phyloP scores from a whole-genome alignment of 2,329 filamentous ascomycete species.

The Phyllosticta paracitricarpa region DNA sequence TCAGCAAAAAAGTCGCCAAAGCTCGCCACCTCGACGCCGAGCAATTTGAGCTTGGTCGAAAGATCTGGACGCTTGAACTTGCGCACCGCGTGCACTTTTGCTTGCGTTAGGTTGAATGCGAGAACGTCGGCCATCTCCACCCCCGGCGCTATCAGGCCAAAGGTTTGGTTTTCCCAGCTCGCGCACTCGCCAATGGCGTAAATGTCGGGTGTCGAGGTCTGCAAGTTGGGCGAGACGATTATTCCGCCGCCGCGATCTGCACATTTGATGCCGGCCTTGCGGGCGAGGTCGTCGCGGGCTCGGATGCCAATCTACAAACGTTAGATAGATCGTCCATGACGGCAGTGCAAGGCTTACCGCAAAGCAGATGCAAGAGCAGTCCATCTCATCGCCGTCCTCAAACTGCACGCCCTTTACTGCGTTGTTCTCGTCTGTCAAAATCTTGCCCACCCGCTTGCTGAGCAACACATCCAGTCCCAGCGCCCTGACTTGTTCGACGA shows the following conservation, averaged over 20 bases:
- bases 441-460: slow-evolving; percentile 62
- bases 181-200: slow-evolving; percentile 90
- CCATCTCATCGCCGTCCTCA: slow-evolving; percentile 68
- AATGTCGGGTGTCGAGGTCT: slow-evolving; percentile 61
- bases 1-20: slow-evolving; percentile 94
- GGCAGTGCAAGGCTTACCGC: slow-evolving; percentile 40
- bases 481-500: slow-evolving; percentile 69
- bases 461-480: slow-evolving; percentile 73
- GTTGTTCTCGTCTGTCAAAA: slow-evolving; percentile 58
- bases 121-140: slow-evolving; percentile 90
- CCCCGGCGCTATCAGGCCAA: slow-evolving; percentile 79
- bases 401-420: slow-evolving; percentile 65
- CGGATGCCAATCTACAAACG: slow-evolving; percentile 63
- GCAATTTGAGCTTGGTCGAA: slow-evolving; percentile 82
- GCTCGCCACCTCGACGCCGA: slow-evolving; percentile 84
- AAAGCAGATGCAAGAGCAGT: slow-evolving; percentile 77
- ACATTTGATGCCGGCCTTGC: slow-evolving; percentile 59
- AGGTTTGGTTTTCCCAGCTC: slow-evolving; percentile 79
- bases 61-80: slow-evolving; percentile 74
- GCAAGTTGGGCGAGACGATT: slow-evolving; percentile 55
- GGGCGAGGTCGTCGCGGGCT: slow-evolving; percentile 67
- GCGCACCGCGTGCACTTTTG: slow-evolving; percentile 58
- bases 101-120: slow-evolving; percentile 82
- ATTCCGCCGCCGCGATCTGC: slow-evolving; percentile 67
- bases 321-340: slow-evolving; percentile 6